Evolutionary conservation across 2,329 filamentous ascomycete genomes (phyloP).

Genomic region (Didymella glomerata): DNA sequence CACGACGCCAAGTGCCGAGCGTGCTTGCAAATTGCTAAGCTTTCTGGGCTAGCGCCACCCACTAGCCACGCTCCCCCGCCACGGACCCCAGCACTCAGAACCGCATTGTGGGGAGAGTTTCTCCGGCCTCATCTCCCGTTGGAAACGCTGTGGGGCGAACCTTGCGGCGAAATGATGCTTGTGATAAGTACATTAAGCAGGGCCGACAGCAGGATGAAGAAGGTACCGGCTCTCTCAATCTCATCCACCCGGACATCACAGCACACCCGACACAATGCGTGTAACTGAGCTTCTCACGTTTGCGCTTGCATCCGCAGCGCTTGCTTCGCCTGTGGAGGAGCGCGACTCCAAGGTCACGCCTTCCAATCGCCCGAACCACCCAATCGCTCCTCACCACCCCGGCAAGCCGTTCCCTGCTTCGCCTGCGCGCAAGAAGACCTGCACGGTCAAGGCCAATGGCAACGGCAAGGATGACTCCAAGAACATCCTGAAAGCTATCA

Average conservation of each 20-base stretch:
- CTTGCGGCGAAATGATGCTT: not conserved
- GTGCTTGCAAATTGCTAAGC: slow-evolving; percentile 2
- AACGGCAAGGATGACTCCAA: slow-evolving; percentile 59
- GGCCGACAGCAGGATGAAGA: not conserved
- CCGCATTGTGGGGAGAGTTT: slow-evolving; percentile 17
- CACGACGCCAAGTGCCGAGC: slow-evolving; percentile 11
- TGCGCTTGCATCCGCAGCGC: slow-evolving; percentile 35
- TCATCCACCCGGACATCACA: slow-evolving; percentile 6
- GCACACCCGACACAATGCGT: slow-evolving; percentile 34
- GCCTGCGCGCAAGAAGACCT: slow-evolving; percentile 49
- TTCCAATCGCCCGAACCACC: slow-evolving; percentile 46
- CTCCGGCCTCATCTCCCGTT: slow-evolving; percentile 19
- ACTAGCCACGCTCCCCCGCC: slow-evolving; percentile 3
- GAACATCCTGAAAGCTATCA: slow-evolving; percentile 63
- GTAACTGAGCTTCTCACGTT: slow-evolving; percentile 34
- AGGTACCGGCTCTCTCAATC: not conserved
- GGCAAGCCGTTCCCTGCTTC: slow-evolving; percentile 47
- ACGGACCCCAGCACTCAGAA: not conserved
- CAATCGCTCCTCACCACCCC: slow-evolving; percentile 48
- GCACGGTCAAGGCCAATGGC: slow-evolving; percentile 51
- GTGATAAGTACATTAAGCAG: slow-evolving; percentile 14
- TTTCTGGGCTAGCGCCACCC: slow-evolving; percentile 8
- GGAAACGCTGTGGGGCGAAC: slow-evolving; percentile 3
- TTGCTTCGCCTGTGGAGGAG: slow-evolving; percentile 31
- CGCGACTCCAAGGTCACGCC: slow-evolving; percentile 18